Conservation (phyloP, 2,329 filamentous ascomycete genomes). For the Thielaviopsis euricoi region DNA sequence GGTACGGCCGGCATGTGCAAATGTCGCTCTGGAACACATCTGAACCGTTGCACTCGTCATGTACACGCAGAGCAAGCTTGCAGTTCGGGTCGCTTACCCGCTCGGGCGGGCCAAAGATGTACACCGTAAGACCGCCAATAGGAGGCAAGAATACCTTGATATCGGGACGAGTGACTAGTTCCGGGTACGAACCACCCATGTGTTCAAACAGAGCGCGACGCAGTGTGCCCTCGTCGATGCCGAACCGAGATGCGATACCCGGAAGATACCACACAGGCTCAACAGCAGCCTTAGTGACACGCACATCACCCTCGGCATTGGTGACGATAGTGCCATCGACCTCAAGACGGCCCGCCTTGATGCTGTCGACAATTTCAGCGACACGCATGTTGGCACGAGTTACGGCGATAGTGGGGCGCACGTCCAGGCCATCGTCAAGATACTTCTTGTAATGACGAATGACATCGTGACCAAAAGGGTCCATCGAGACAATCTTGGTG, state of each 20-base stretch:
- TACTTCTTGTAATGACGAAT: conserved; percentile 3
- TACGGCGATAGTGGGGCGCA: conserved; percentile 79
- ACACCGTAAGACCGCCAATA: conserved; percentile 86
- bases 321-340: conserved; percentile 79
- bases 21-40: conserved; percentile 98
- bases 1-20: conserved; percentile 87
- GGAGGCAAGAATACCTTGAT: conserved; percentile 93
- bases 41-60: conserved; percentile 76
- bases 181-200: conserved; percentile 88
- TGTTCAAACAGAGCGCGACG: conserved; percentile 84
- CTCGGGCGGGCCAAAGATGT: conserved; percentile 88
- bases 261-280: conserved; percentile 86
- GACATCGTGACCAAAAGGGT: conserved; percentile 65
- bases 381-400: conserved; percentile 86
- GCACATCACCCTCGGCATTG: conserved; percentile 70
- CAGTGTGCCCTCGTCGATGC: conserved; percentile 79
- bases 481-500: conserved; percentile 96
- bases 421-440: conserved; percentile 26
- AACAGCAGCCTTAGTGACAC: conserved; percentile 91
- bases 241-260: conserved; percentile 81
- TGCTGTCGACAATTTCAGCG: conserved; percentile 84
- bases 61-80: conserved; percentile 68
- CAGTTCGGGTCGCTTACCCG: conserved; percentile 82
- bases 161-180: conserved; percentile 85
- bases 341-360: conserved; percentile 58